Evolutionary conservation across 164 flowering plant genomes (phyloP).

Genomic region (Annona cherimola): DNA sequence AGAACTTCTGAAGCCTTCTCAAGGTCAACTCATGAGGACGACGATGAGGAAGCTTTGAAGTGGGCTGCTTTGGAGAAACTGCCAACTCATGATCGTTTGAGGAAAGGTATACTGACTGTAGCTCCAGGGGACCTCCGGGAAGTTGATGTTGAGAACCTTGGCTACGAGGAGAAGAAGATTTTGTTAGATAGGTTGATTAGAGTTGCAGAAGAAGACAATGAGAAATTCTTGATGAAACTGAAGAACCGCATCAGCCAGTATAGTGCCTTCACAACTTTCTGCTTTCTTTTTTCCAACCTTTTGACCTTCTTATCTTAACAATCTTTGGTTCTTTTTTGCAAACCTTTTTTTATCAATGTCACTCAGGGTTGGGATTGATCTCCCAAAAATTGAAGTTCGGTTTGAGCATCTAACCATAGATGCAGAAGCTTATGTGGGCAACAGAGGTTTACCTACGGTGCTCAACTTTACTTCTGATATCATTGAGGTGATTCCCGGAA

Average conservation of each 20-base stretch:
- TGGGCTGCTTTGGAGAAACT: conserved; percentile 26
- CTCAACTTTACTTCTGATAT: conserved; percentile 28
- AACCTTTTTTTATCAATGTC: background rate
- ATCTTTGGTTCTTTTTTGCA: background rate
- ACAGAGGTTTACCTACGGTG: conserved; percentile 72
- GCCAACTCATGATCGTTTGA: conserved; percentile 17
- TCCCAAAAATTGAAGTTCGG: conserved; percentile 81
- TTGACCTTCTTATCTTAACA: background rate
- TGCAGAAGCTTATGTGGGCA: conserved; percentile 66
- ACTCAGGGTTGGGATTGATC: conserved; percentile 67
- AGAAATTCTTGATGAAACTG: conserved; percentile 65
- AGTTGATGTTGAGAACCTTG: conserved; percentile 64
- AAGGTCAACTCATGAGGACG: conserved; percentile 9
- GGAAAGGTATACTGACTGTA: conserved; percentile 12
- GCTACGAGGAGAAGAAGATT: conserved; percentile 41
- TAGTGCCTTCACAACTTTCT: conserved; percentile 10
- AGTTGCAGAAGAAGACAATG: conserved; percentile 85
- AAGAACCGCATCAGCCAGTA: conserved; percentile 67
- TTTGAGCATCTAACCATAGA: conserved; percentile 65
- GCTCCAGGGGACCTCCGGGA: conserved; percentile 27
- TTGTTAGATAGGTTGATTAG: conserved; percentile 64
- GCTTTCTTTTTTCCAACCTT: background rate
- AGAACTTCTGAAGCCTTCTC: conserved; percentile 12
- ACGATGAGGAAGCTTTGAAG: conserved; percentile 22
- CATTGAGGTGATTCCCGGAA: conserved; percentile 9